Evolutionary conservation across 352 stramenopile species (phyloP).

Genomic region (Paralagenidium karlingii): DNA sequence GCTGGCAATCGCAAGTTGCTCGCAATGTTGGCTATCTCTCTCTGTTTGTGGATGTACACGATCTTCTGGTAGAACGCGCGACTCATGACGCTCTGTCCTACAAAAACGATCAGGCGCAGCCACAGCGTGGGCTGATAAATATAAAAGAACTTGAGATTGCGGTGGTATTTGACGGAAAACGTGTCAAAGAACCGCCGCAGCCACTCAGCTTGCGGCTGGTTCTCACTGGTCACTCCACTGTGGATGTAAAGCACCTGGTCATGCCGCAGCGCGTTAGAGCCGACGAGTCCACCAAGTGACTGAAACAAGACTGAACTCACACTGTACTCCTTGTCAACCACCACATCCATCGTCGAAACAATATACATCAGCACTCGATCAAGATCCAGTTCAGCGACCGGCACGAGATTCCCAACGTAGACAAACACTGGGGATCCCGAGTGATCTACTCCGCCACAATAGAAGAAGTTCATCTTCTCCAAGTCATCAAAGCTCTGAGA

Average conservation of each 20-base stretch:
- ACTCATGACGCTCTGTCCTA: constrained; percentile 49
- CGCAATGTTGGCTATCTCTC: constrained; percentile 39
- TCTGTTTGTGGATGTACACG: constrained; percentile 39
- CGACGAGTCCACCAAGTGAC: background rate
- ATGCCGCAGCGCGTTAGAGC: constrained; percentile 5
- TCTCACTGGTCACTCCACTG: constrained; percentile 21
- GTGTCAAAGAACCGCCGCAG: constrained; percentile 52
- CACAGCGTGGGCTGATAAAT: constrained; percentile 59
- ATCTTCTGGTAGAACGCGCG: constrained; percentile 63
- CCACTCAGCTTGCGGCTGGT: constrained; percentile 47
- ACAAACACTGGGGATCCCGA: constrained; percentile 53
- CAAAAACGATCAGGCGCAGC: constrained; percentile 58
- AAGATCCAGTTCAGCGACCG: constrained; percentile 25
- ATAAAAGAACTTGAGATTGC: constrained; percentile 67
- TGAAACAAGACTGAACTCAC: constrained; percentile 6
- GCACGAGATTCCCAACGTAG: constrained; percentile 45
- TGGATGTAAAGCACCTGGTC: constrained; percentile 74
- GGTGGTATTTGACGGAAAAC: constrained; percentile 36
- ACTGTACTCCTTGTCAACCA: constrained; percentile 45
- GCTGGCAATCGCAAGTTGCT: constrained; percentile 27
- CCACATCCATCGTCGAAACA: constrained; percentile 42
- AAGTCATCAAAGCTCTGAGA: constrained; percentile 60
- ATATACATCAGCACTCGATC: constrained; percentile 67
- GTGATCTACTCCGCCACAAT: constrained; percentile 51
- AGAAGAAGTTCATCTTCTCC: constrained; percentile 38